A percentile compares a stretch with the other conserved stretches of the same genome.
phyloP scores from a whole-genome alignment of 768 basidiomycete species.

The Chalciporus chontae region DNA sequence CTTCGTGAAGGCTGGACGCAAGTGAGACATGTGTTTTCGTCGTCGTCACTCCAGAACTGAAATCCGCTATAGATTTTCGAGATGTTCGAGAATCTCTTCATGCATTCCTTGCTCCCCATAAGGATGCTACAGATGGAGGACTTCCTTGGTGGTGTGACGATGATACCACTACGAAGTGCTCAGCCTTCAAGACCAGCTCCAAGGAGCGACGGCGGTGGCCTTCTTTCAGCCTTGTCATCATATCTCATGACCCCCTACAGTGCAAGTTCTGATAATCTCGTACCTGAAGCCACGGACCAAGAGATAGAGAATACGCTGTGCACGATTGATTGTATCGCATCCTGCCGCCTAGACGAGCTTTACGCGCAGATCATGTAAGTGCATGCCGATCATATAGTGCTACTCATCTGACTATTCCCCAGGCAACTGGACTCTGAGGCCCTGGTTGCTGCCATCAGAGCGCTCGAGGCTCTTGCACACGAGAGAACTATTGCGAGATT shows the following conservation, averaged over 20 bases:
- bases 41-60: background rate
- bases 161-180: conserved; percentile 84
- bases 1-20: conserved; percentile 94
- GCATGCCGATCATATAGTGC: background rate
- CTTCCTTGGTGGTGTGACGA: conserved; percentile 90
- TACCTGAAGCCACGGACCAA: conserved; percentile 83
- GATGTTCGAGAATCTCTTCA: conserved; percentile 95
- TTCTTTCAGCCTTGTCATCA: conserved; percentile 89
- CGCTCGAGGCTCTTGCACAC: conserved; percentile 87
- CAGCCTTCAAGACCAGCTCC: conserved; percentile 59
- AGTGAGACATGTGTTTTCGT: conserved; percentile 38
- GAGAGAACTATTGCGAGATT: conserved; percentile 80
- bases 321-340: conserved; percentile 91
- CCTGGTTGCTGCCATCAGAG: conserved; percentile 77
- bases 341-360: conserved; percentile 90
- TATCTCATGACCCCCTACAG: conserved; percentile 96
- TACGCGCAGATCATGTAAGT: conserved; percentile 91
- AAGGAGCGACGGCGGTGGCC: conserved; percentile 82
- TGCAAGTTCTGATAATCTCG: conserved; percentile 64
- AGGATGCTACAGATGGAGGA: conserved; percentile 97
- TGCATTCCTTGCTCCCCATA: conserved; percentile 87
- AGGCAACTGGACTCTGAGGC: conserved; percentile 81
- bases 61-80: conserved; percentile 75
- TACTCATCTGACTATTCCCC: conserved; percentile 10
- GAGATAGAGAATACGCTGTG: conserved; percentile 94